A percentile compares a stretch with the other conserved stretches of the same genome.
phyloP scores from a whole-genome alignment of 1,139 yeast genomes.

The Nematodospora anomalae region DNA sequence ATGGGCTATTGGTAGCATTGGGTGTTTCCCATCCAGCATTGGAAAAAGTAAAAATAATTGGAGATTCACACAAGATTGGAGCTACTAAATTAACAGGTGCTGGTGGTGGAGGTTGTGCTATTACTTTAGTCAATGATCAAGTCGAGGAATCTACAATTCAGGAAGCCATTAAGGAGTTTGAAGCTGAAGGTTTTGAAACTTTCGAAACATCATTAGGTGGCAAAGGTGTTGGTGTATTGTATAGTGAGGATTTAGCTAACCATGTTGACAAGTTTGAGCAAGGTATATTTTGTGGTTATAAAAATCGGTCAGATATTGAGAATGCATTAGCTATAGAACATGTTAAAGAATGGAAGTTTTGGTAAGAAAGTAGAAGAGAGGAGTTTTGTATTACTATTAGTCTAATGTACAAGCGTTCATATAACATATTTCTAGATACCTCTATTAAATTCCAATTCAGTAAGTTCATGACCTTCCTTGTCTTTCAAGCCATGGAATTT shows the following conservation, averaged over 20 bases:
- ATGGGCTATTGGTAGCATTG: conserved; percentile 78
- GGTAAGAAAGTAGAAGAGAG: conserved; percentile 38
- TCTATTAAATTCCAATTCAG: conserved; percentile 79
- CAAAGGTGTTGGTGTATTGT: conserved; percentile 69
- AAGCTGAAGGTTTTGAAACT: conserved; percentile 65
- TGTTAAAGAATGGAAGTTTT: conserved; percentile 56
- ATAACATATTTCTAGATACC: conserved; percentile 57
- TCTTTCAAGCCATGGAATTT: conserved; percentile 62
- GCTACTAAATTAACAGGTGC: conserved; percentile 96
- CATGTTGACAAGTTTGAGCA: conserved; percentile 10
- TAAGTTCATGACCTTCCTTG: conserved; percentile 58
- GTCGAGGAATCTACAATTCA: conserved; percentile 30
- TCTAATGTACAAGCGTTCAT: not conserved
- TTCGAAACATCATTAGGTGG: conserved; percentile 87
- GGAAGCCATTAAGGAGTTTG: conserved; percentile 38
- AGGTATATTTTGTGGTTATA: conserved; percentile 36
- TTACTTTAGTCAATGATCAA: conserved; percentile 68
- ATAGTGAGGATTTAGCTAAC: conserved; percentile 21
- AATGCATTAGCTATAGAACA: conserved; percentile 41
- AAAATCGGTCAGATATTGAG: conserved; percentile 49
- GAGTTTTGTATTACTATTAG: conserved; percentile 4
- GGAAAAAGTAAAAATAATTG: conserved; percentile 65
- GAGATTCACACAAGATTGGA: conserved; percentile 67
- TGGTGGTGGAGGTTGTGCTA: conserved; percentile 99
- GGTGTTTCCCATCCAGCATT: conserved; percentile 93